phyloP scores from a whole-genome alignment of 768 basidiomycete species.

The Holtermannia corniformis region DNA sequence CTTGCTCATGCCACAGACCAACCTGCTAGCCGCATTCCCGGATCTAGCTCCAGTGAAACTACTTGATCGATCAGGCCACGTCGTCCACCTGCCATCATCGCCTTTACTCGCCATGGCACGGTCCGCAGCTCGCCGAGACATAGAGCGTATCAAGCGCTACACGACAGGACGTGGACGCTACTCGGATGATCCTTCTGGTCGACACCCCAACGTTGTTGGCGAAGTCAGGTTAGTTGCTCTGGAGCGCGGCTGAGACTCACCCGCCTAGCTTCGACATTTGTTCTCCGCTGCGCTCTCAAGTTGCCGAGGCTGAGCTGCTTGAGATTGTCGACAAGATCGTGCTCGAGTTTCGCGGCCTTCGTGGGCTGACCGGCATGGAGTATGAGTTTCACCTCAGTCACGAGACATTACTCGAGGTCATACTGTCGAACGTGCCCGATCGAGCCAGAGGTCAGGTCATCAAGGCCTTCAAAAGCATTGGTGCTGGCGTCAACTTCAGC shows the following conservation, averaged over 20 bases:
- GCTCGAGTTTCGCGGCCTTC: constrained; percentile 32
- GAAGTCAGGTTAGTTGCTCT: constrained; percentile 23
- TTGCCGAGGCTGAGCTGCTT: constrained; percentile 35
- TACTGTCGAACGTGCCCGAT: constrained; percentile 21
- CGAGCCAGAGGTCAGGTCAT: constrained; percentile 13
- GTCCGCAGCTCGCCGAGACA: constrained; percentile 26
- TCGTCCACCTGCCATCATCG: constrained; percentile 31
- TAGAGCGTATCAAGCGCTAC: constrained; percentile 39
- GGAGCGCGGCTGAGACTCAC: background rate
- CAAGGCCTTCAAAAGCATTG: constrained; percentile 17
- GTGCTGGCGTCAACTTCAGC: background rate
- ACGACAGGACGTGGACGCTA: constrained; percentile 30
- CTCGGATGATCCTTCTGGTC: constrained; percentile 20
- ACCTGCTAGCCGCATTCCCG: constrained; percentile 50
- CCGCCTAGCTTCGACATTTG: constrained; percentile 34
- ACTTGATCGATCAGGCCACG: constrained; percentile 52
- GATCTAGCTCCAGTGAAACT: constrained; percentile 60
- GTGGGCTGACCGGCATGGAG: constrained; percentile 15
- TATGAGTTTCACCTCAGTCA: constrained; percentile 39
- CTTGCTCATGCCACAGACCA: constrained; percentile 55
- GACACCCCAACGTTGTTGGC: constrained; percentile 29
- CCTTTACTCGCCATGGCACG: constrained; percentile 34
- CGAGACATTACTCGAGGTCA: constrained; percentile 23
- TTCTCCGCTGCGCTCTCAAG: constrained; percentile 31
- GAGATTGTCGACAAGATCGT: constrained; percentile 37